A percentile compares a stretch with the other conserved stretches of the same genome.
These are phyloP conservation scores for Ceratobasidium sp. DNA, from an alignment of 1,284 basidiomycete species.

Conservation along the genomic window DNA sequence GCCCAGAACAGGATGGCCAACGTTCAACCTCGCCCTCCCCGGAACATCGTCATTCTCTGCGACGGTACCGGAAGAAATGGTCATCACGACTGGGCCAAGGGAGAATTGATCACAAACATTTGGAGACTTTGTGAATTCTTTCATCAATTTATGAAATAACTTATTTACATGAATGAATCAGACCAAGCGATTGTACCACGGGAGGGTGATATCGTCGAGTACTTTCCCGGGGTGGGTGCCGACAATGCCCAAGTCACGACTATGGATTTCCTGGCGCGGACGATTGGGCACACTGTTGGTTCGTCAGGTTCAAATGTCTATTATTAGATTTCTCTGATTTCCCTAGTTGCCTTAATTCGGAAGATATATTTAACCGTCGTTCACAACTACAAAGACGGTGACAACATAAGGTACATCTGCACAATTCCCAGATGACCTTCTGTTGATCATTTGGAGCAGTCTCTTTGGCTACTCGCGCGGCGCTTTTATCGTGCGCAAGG, in stretches of 20 bases:
- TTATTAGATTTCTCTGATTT: background rate
- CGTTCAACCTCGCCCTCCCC: background rate
- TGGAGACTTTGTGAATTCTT: constrained; percentile 6
- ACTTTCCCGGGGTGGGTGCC: too few species aligned
- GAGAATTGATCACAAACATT: too few species aligned
- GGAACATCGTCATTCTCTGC: constrained; percentile 18
- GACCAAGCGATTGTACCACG: background rate
- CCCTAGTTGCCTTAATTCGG: background rate
- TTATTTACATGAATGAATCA: background rate
- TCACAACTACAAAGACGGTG: background rate
- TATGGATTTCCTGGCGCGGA: background rate
- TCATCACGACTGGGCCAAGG: background rate
- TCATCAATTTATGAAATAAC: background rate
- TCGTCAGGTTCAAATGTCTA: background rate
- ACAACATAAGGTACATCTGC: constrained; percentile 5
- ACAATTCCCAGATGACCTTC: background rate
- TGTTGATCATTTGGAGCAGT: background rate
- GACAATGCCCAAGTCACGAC: background rate
- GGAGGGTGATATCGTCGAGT: constrained; percentile 1
- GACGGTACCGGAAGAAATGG: constrained; percentile 28
- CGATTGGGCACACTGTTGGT: constrained; percentile 7
- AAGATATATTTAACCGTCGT: constrained; percentile 17
- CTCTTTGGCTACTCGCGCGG: constrained; percentile 42
- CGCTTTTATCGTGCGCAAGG: constrained; percentile 47
- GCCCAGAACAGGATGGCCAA: background rate